Percentiles rank a stretch among this genome's conserved stretches.
phyloP scores from a whole-genome alignment of 129 eudicot species.

The Arctium minus region DNA sequence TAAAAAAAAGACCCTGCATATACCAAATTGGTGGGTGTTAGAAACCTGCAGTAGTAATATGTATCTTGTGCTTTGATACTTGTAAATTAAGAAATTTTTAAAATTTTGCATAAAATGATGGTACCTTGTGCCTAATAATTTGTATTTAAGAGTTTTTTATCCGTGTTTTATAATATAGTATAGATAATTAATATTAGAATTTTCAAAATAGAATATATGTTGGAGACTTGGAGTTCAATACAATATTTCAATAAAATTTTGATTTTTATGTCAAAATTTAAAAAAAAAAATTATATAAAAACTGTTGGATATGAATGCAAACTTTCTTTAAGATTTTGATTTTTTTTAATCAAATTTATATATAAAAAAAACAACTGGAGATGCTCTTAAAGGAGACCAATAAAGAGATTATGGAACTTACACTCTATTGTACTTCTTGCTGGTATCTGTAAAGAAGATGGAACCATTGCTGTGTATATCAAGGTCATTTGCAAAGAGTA shows the following conservation, averaged over 20 bases:
- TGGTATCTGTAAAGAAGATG: conserved; percentile 92
- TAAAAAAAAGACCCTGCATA: too few species aligned
- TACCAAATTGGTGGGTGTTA: too few species aligned
- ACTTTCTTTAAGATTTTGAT: too few species aligned
- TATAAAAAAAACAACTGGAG: background rate
- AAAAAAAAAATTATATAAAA: background rate
- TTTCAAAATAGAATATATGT: too few species aligned
- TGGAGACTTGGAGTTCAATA: background rate
- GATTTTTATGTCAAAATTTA: background rate
- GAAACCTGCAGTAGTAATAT: too few species aligned
- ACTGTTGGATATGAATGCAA: background rate
- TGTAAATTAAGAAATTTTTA: too few species aligned
- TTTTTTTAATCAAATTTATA: background rate
- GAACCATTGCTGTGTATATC: conserved; percentile 92
- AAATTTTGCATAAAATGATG: too few species aligned
- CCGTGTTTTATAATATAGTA: too few species aligned
- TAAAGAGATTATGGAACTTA: conserved; percentile 35
- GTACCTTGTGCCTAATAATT: too few species aligned
- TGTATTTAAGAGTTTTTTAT: too few species aligned
- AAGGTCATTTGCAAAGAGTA: conserved; percentile 92
- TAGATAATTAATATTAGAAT: too few species aligned
- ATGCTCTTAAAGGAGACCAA: background rate
- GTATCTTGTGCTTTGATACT: too few species aligned
- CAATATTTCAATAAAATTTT: background rate
- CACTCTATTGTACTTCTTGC: conserved; percentile 88